Evolutionary conservation across 2,329 filamentous ascomycete genomes (phyloP), one percentile per base, ranked within the genome.

Genomic region (Bipolaris victoriae): DNA sequence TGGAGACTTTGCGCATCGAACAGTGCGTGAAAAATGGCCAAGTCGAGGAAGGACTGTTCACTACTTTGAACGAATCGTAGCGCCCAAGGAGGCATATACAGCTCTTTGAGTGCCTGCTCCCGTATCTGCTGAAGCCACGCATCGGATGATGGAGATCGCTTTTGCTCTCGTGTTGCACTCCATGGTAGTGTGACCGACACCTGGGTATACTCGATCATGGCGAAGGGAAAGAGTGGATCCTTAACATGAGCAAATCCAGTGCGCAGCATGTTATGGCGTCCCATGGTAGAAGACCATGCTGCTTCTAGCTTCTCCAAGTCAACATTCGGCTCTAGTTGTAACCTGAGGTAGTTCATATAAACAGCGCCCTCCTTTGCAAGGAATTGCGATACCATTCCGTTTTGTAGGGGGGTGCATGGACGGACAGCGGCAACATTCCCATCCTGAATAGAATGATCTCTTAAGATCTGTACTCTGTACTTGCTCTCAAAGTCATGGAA

Each of bases 1-100:
- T 84, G 80, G 10, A 97, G 78, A 7, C 91, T 92, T 39, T 86
- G 82, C 0, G 92, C 93, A 77, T 97, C 93, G 64, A 96, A 97
- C 0, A 97, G 79, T 0, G 90, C 90, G 76, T 97, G 93, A 61
- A 96, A 89, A 2, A 92, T 81, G 9, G 81, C 84, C 18, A 88
- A 68, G 43, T 82, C 76, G 39, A 86, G 70, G 5, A 69, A 64
- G 3, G 45, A 41, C 0, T 54, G 40, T 0, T 60, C 48, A 0
- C 67, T 52, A 0, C 59, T 43, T 2, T 79, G 63, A 0, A 82
- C 69, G 1, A 92, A 46, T 0, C 78, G 77, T 18, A 91, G 73
- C 11, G 78, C 78, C 91, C 91, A 96, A 0, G 86, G 84, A 0
- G 87, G 86, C 0, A 72, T 60, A 40, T 86, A 78, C 3, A 90